Base-by-base conservation (phyloP, 2,329 filamentous ascomycete species). In the Penicillium sp. region DNA sequence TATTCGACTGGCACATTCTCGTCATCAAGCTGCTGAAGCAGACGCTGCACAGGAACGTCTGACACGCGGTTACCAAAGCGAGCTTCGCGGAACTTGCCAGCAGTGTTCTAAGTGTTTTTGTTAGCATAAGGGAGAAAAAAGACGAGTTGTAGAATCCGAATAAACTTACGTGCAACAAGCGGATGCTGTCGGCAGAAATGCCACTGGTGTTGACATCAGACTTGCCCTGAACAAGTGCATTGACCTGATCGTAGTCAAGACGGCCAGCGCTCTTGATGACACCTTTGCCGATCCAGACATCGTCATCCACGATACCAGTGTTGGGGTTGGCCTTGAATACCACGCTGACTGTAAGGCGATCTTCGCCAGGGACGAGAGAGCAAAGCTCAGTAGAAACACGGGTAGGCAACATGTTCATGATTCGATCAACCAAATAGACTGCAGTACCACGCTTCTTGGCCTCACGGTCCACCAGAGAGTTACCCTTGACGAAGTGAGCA, bases 401-500 rank as follows among this genome's bases (percentile, higher is more conserved):
- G 1, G 90, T 83, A 15, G 94, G 94, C 38, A 99, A 85, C 83
- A 99, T 87, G 69, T 81, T 93, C 82, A 85, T 93, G 81, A 80
- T 89, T 80, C 92, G 88, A 80, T 96, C 94, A 79, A 96, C 89
- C 62, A 99, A 83, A 72, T 97, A 95, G 25, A 99, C 94, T 37
- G 92, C 93, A 57, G 93, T 97, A 60, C 93, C 93, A 65, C 94
- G 91, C 83, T 97, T 99, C 85, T 94, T 96, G 12, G 94, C 94
- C 78, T 99, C 94, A 47, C 94, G 89, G 71, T 99, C 94, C 50
- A 97, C 93, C 46, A 97, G 85, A 17, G 93, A 96, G 80, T 95
- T 96, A 48, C 89, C 83, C 83, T 97, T 97, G 74, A 99, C 91
- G 73, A 99, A 99, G 78, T 99, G 91, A 60, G 94, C 89, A 66